Evolutionary conservation across 768 basidiomycete species (phyloP), one percentile per base, ranked within the genome.

Genomic region (Lentinula sp.): DNA sequence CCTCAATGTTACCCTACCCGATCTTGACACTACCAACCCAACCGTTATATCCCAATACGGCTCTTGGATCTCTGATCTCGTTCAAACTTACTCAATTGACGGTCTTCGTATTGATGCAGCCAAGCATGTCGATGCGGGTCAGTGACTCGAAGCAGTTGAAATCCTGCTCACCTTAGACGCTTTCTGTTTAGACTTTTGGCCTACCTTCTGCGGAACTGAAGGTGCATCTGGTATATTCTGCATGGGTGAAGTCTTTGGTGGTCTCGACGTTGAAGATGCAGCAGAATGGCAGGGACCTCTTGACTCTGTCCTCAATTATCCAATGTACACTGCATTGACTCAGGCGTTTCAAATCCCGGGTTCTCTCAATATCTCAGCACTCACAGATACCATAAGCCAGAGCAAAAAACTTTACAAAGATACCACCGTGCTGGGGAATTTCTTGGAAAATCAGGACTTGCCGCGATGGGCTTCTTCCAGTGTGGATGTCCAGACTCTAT

Each of bases 71-170:
- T 71, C 75, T 42, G 71, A 79, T 36, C 76, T 94, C 16, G 87
- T 94, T 35, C 63, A 81, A 59, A 84, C 86, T 63, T 93, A 89
- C 70, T 74, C 74, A 33, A 86, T 95, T 62, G 93, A 95, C 70
- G 90, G 92, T n/a, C 82, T 95, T 61, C 86, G 93, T 53, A 89
- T 95, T 69, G 93, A 94, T 69, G 90, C 80, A 58, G 77, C 81
- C 45, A 79, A 79, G 70, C 92, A 94, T 68, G 85, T 93, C 56
- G 79, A 85, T 23, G 18, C 55, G 45, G 55, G 55, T 56, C 8
- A 23, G 37, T 56, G 23, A 2, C 4, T 56, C 6, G 3, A 13
- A 10, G 4, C 15, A 43, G 7, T 56, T 28, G 13, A 33, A 32
- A 15, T 18, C 12, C 35, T 2, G 6, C 18, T 54, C 9, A 35